phyloP scores from a whole-genome alignment of 1,139 yeast genomes.

The Zygotorulaspora mrakii region DNA sequence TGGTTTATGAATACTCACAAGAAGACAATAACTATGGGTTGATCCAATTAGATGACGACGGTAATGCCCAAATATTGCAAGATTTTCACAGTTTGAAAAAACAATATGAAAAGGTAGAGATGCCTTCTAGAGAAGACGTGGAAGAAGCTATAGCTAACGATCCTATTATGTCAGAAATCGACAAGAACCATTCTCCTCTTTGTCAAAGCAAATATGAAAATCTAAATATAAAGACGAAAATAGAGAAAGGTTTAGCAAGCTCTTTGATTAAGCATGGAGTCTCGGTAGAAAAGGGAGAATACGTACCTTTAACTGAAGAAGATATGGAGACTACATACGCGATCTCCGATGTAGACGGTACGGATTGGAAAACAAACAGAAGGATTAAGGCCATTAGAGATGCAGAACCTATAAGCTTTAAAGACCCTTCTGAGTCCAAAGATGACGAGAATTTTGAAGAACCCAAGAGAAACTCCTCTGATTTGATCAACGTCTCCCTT shows the following conservation, averaged over 20 bases:
- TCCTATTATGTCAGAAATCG: conserved; percentile 7
- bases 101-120: conserved; percentile 42
- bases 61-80: conserved; percentile 50
- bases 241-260: conserved; percentile 48
- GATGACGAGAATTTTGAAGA: not conserved
- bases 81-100: conserved; percentile 54
- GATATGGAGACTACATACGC: conserved; percentile 18
- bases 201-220: conserved; percentile 51
- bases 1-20: conserved; percentile 86
- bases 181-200: conserved; percentile 10
- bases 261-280: conserved; percentile 50
- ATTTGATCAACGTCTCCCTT: not conserved
- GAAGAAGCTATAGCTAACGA: conserved; percentile 8
- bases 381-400: conserved; percentile 3
- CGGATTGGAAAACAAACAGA: conserved; percentile 8
- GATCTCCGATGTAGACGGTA: conserved; percentile 24
- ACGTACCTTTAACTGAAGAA: conserved; percentile 42
- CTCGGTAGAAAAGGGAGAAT: conserved; percentile 45
- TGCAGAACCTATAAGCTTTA: too few species aligned
- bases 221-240: conserved; percentile 47
- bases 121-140: conserved; percentile 30
- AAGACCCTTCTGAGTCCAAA: conserved; percentile 1
- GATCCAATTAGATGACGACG: conserved; percentile 56
- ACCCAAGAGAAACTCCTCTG: too few species aligned
- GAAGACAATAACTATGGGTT: conserved; percentile 88